Conservation (phyloP, 768 basidiomycete species). For the Termitomyces bulborhizus region DNA sequence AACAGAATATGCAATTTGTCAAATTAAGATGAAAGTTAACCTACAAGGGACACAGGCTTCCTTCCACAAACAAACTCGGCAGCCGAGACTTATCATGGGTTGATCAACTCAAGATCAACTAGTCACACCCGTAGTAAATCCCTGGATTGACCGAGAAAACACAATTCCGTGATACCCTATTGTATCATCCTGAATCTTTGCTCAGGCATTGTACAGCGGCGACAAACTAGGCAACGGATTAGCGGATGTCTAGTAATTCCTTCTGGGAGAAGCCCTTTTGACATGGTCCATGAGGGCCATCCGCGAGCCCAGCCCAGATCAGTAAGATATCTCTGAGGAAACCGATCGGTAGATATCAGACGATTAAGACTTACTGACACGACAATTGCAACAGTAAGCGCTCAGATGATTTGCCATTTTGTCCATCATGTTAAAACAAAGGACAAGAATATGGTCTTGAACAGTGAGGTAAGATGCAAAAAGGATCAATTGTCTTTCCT, state of each 20-base stretch:
- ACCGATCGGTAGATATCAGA: too few relatives aligned
- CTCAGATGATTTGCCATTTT: slow-evolving; percentile 48
- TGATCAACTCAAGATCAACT: too few relatives aligned
- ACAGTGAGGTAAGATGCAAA: slow-evolving; percentile 30
- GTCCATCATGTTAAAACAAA: slow-evolving; percentile 34
- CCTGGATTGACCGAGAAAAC: slow-evolving; percentile 38
- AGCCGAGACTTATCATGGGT: too few relatives aligned
- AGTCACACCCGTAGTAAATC: slow-evolving; percentile 47
- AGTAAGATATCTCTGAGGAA: neutral
- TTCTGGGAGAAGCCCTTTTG: slow-evolving; percentile 51
- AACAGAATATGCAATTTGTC: slow-evolving; percentile 25
- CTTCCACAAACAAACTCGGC: slow-evolving; percentile 10
- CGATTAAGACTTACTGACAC: neutral
- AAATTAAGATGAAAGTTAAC: neutral
- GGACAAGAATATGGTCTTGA: slow-evolving; percentile 37
- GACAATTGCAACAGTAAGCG: slow-evolving; percentile 26
- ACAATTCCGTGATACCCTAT: neutral
- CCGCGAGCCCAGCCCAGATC: slow-evolving; percentile 28
- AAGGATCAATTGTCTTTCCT: neutral
- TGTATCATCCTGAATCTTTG: neutral
- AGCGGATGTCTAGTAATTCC: slow-evolving; percentile 52
- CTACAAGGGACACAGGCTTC: slow-evolving; percentile 26
- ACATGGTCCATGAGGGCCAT: slow-evolving; percentile 25
- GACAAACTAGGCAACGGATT: slow-evolving; percentile 53
- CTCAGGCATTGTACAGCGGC: slow-evolving; percentile 46